Evolutionary conservation across 495 filamentous ascomycete species (phyloP).

Genomic region (Aeminium ludgeri): DNA sequence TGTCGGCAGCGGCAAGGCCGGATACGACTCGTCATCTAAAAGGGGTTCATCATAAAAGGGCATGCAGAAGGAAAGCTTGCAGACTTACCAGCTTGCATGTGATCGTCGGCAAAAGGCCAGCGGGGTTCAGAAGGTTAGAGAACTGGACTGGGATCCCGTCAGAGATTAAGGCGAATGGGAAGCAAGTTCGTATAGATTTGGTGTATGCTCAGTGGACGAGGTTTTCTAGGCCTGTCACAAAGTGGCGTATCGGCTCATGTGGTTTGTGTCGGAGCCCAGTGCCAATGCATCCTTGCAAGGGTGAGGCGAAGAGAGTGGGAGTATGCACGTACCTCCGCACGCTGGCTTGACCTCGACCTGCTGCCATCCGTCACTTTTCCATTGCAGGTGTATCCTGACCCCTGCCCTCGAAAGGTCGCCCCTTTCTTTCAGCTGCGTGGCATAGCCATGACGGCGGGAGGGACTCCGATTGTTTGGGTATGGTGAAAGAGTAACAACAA

Average conservation of each 20-base stretch:
- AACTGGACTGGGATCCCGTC: too few relatives aligned
- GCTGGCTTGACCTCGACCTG: too few relatives aligned
- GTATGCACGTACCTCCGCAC: background rate
- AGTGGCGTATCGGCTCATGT: conserved; percentile 75
- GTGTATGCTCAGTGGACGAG: conserved; percentile 82
- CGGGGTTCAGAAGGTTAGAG: too few relatives aligned
- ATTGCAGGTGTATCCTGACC: background rate
- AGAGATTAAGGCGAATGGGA: too few relatives aligned
- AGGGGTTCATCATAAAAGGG: conserved; percentile 37
- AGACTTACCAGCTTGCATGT: conserved; percentile 1
- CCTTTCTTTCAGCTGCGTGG: background rate
- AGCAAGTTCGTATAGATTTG: background rate
- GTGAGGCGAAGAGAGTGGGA: background rate
- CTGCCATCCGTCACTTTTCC: background rate
- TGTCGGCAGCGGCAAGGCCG: conserved; percentile 65
- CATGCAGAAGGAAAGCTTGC: background rate
- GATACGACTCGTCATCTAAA: conserved; percentile 79
- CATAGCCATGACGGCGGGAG: conserved; percentile 1
- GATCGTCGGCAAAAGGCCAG: too few relatives aligned
- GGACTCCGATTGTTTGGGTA: conserved; percentile 3
- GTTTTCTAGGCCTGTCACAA: conserved; percentile 99
- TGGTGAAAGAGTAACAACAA: conserved; percentile 4
- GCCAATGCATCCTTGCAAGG: conserved; percentile 65
- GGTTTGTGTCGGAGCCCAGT: conserved; percentile 90
- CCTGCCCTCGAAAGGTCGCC: background rate